A percentile compares a stretch with the other conserved stretches of the same genome.
Conservation (phyloP, 345 rosid genomes). For the Jatropha curcas region DNA sequence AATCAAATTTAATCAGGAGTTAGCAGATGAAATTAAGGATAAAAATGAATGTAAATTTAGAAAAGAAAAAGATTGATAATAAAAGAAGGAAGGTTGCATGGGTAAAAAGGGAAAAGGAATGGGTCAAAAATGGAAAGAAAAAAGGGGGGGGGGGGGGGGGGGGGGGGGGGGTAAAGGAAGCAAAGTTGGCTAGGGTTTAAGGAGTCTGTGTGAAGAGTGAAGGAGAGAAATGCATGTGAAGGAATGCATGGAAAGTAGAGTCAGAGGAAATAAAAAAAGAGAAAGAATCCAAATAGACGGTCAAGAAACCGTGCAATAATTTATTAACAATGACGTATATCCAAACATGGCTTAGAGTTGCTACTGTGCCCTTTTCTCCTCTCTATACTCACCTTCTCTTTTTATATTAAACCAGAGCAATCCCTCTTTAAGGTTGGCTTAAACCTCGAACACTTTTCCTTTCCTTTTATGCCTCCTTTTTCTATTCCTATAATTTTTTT, state of each 20-base stretch:
- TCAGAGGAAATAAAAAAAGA: conserved; percentile 22
- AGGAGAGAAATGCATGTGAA: conserved; percentile 61
- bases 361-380: conserved; percentile 18
- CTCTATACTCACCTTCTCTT: neutral
- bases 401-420: conserved; percentile 35
- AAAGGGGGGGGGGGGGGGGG: conserved; percentile 18
- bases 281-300: conserved; percentile 54
- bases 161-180: conserved; percentile 22
- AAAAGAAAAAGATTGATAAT: neutral
- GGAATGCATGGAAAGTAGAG: conserved; percentile 71
- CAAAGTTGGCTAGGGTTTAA: neutral
- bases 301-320: conserved; percentile 62
- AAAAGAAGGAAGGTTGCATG: conserved; percentile 15
- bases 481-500: too few species aligned
- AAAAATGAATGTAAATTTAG: too few species aligned
- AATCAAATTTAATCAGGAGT: too few species aligned
- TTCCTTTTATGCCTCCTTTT: neutral
- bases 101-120: conserved; percentile 20
- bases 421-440: conserved; percentile 38
- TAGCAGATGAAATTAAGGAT: too few species aligned
- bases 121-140: conserved; percentile 50
- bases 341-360: conserved; percentile 63
- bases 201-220: conserved; percentile 33
- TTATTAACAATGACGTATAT: conserved; percentile 53
- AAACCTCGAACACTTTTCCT: conserved; percentile 37